Conservation (phyloP, 225 moss, liverwort and hornwort species). For the Bryoerythrophyllum caledonicum region DNA sequence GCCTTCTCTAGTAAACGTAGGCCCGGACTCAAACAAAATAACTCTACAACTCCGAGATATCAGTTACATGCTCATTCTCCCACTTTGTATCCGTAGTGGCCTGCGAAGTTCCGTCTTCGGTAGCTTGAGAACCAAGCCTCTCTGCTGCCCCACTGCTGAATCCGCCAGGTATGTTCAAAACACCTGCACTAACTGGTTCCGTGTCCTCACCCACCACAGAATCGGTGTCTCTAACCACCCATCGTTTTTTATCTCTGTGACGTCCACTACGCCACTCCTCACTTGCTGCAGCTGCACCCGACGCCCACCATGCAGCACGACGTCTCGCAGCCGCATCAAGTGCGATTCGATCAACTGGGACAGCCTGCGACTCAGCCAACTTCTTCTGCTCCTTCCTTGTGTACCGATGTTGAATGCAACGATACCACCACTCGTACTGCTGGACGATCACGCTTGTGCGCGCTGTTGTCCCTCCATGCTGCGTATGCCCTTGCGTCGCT, state of each 20-base stretch:
- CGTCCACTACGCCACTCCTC: neutral
- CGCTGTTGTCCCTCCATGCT: neutral
- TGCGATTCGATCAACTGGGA: neutral
- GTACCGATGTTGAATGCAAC: neutral
- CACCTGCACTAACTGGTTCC: neutral
- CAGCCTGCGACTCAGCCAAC: neutral
- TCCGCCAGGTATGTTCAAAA: too few species aligned
- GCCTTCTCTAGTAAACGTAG: too few species aligned
- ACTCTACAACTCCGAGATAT: too few species aligned
- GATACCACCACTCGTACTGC: neutral
- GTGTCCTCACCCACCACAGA: neutral
- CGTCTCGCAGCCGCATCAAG: neutral
- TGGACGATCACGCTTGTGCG: neutral
- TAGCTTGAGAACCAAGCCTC: too few species aligned
- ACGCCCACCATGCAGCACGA: neutral
- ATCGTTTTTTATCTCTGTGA: neutral
- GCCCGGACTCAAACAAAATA: too few species aligned
- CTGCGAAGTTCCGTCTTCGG: too few species aligned
- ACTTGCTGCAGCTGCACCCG: neutral
- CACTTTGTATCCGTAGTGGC: too few species aligned
- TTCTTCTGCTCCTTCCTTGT: neutral
- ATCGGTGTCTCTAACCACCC: neutral
- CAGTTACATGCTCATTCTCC: too few species aligned
- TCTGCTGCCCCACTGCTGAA: too few species aligned
- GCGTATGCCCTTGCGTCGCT: neutral